Evolutionary conservation across 768 basidiomycete species (phyloP), one percentile per base, ranked within the genome.

Genomic region (Lentinula raphanica): DNA sequence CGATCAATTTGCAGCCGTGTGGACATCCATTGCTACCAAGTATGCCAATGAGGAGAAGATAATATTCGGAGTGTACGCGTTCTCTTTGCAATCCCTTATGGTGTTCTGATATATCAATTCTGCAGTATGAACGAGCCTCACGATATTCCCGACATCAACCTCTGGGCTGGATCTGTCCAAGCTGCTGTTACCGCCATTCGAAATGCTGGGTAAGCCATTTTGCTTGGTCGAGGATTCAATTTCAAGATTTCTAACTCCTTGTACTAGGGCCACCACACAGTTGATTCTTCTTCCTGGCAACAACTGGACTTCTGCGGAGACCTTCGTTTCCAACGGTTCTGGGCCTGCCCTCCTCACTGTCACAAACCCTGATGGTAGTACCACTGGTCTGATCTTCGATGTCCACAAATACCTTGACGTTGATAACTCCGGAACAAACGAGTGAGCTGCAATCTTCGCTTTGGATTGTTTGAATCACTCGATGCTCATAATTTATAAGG

Each of bases 101-200:
- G 31, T 28, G 21, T 21, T 45, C 32, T 23, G 31, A 21, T 9
- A 15, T 42, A 35, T 39, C n/a, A 3, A 23, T 50, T 28, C n/a
- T 23, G 27, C 51, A 81, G 79, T 27, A 84, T 85, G 83, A 86
- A 86, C 60, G 84, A 86, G 61, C 84, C 84, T 4, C 84, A 86
- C 60, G 81, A 85, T 64, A 66, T 83, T 5, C 79, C 80, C 8
- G 65, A 74, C 58, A 79, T 82, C 63, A 59, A 56, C 25, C 61
- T 67, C 1, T 84, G 83, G 83, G 83, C 81, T 5, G 66, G 59
- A 13, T 68, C 79, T 1, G 79, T 84, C 28, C 83, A 86, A 67
- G 77, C 77, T n/a, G 81, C 79, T 13, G 83, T 87, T 19, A 83
- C 79, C 21, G 84, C 82, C 3, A 86, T 87, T 60, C 79, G 85